phyloP scores from a whole-genome alignment of 306 rosid species.

The Trichosanthes cucumerina region DNA sequence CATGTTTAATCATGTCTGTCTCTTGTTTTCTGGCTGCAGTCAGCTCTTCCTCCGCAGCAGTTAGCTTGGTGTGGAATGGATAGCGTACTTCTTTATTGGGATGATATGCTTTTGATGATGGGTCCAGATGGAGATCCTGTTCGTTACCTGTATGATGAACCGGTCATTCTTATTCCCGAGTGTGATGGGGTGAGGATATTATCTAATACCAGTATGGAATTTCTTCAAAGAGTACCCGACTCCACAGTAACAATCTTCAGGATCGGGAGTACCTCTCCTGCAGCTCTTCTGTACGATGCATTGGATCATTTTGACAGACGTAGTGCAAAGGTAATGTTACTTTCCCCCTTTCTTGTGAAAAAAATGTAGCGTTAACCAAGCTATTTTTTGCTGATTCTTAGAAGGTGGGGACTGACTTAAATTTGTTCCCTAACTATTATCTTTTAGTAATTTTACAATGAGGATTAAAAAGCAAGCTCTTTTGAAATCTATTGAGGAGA shows the following conservation, averaged over 20 bases:
- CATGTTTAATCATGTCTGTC: background rate
- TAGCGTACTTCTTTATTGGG: slow-evolving; percentile 90
- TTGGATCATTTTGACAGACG: slow-evolving; percentile 96
- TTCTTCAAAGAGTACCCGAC: slow-evolving; percentile 90
- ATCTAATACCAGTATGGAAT: slow-evolving; percentile 77
- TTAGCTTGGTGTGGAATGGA: slow-evolving; percentile 97
- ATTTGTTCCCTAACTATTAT: background rate
- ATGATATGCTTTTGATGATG: slow-evolving; percentile 93
- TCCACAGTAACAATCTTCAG: slow-evolving; percentile 88
- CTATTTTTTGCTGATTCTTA: background rate
- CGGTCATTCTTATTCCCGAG: slow-evolving; percentile 76
- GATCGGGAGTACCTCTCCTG: slow-evolving; percentile 95
- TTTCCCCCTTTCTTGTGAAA: background rate
- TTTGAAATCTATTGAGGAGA: background rate
- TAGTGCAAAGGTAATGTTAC: slow-evolving; percentile 76
- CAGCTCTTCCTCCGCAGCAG: slow-evolving; percentile 90
- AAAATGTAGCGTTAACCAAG: background rate
- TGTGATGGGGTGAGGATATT: slow-evolving; percentile 95
- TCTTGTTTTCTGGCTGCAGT: slow-evolving; percentile 41
- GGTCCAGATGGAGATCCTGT: slow-evolving; percentile 94
- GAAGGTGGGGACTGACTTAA: background rate
- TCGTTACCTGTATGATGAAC: slow-evolving; percentile 81
- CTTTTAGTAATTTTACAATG: background rate
- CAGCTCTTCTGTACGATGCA: slow-evolving; percentile 88
- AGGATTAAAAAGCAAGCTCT: slow-evolving; percentile 9